These are phyloP conservation scores for Tetraselmis chui DNA, from an alignment of 139 green algal genomes.

Conservation along the genomic window DNA sequence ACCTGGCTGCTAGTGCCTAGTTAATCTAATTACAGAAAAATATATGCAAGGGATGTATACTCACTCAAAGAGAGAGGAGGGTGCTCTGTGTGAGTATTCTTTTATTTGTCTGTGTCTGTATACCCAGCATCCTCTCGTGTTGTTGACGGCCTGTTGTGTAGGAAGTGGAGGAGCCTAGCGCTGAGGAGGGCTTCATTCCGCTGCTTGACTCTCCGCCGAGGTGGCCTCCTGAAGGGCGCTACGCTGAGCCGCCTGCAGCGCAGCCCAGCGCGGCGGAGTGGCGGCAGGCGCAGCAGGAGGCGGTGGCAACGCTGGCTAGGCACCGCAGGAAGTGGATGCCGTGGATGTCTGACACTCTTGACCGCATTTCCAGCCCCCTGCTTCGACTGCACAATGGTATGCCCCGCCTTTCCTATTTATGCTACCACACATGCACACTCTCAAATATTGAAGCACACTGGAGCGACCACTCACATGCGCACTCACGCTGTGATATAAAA, in stretches of 20 bases:
- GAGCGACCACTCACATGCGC: too few species aligned
- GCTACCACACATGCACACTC: too few species aligned
- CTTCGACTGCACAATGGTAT: conserved; percentile 53
- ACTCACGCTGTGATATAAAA: background rate
- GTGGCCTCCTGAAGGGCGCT: background rate
- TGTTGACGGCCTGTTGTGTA: background rate
- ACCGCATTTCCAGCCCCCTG: conserved; percentile 30
- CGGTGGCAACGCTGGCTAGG: background rate
- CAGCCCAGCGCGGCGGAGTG: too few species aligned
- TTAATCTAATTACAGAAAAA: too few species aligned
- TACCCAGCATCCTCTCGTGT: too few species aligned
- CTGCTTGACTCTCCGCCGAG: background rate
- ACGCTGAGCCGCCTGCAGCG: background rate
- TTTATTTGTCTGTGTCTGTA: too few species aligned
- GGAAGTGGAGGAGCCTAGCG: background rate
- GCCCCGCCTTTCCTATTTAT: too few species aligned
- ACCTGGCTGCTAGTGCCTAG: too few species aligned
- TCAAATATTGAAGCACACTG: too few species aligned
- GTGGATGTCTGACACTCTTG: background rate
- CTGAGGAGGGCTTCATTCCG: background rate
- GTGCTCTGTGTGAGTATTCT: too few species aligned
- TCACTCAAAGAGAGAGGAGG: too few species aligned
- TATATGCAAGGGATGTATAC: too few species aligned
- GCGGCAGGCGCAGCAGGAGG: background rate
- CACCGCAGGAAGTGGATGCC: background rate